phyloP scores from a whole-genome alignment of 805 yeast genomes.

The Myxozyma neglecta region DNA sequence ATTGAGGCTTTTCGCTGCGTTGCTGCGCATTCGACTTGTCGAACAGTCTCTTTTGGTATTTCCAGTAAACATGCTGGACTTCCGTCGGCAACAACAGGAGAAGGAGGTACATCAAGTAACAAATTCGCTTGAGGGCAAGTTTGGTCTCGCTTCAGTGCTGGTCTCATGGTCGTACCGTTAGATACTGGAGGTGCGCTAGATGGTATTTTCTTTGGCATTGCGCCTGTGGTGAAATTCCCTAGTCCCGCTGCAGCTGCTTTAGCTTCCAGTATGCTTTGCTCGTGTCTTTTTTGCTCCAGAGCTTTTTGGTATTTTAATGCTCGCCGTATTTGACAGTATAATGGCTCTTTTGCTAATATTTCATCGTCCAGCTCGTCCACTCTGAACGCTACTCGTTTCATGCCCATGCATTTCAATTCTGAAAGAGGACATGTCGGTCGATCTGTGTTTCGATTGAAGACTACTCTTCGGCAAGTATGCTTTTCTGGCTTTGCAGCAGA shows the following conservation, averaged over 20 bases:
- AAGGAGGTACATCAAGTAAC: slow-evolving; percentile 4
- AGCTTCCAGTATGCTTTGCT: not conserved
- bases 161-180: not conserved
- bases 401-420: slow-evolving; percentile 11
- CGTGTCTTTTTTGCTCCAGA: not conserved
- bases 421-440: slow-evolving; percentile 24
- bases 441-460: slow-evolving; percentile 23
- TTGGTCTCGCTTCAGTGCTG: not conserved
- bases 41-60: not conserved
- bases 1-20: not conserved
- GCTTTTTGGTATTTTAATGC: slow-evolving; percentile 19
- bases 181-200: not conserved
- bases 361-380: slow-evolving; percentile 31
- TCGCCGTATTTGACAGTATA: slow-evolving; percentile 24
- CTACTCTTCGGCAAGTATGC: slow-evolving; percentile 16
- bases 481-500: not conserved
- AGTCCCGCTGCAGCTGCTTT: slow-evolving; percentile 1
- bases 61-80: not conserved
- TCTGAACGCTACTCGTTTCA: slow-evolving; percentile 28
- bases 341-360: slow-evolving; percentile 22
- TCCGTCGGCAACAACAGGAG: not conserved
- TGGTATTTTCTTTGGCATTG: not conserved
- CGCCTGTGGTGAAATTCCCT: slow-evolving; percentile 1
- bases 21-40: not conserved
- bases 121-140: slow-evolving; percentile 1